Percentiles rank a stretch among this genome's conserved stretches.
Conservation (phyloP, 208 protist genomes). For the Trypanosoma mega region DNA sequence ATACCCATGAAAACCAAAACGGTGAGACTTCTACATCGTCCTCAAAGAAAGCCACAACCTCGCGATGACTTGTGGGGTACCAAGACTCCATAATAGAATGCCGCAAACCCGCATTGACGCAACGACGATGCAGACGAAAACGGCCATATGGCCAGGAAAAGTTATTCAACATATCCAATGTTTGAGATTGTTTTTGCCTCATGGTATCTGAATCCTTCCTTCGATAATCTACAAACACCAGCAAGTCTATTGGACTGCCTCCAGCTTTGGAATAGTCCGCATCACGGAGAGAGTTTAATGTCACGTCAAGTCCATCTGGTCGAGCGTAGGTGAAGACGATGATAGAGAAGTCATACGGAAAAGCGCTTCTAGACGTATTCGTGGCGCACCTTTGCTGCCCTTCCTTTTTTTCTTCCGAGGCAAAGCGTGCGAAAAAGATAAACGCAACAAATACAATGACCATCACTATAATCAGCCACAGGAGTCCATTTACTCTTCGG, state of each 20-base stretch:
- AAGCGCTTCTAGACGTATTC: too few species aligned
- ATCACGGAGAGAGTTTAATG: constrained; percentile 5
- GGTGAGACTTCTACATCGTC: constrained; percentile 36
- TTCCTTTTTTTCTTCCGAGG: too few species aligned
- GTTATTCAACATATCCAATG: constrained; percentile 17
- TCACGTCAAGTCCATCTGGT: constrained; percentile 15
- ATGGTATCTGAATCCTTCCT: neutral
- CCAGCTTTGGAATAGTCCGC: constrained; percentile 15
- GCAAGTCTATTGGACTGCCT: neutral
- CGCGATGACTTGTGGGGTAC: constrained; percentile 46
- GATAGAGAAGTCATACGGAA: neutral
- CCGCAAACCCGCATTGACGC: constrained; percentile 18
- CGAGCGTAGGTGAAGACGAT: constrained; percentile 19
- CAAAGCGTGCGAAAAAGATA: too few species aligned
- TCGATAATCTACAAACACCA: constrained; percentile 25
- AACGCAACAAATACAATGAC: too few species aligned
- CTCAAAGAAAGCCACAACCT: constrained; percentile 63
- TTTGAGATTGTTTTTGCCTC: neutral
- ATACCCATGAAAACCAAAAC: constrained; percentile 57
- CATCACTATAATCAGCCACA: too few species aligned
- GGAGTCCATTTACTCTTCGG: too few species aligned
- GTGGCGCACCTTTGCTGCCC: too few species aligned
- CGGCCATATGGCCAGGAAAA: constrained; percentile 45
- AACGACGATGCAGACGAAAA: constrained; percentile 36
- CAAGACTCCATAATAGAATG: constrained; percentile 43